A percentile compares a stretch with the other conserved stretches of the same genome.
Conservation (phyloP, 140 eudicot genomes). For the Senecio squalidus region DNA sequence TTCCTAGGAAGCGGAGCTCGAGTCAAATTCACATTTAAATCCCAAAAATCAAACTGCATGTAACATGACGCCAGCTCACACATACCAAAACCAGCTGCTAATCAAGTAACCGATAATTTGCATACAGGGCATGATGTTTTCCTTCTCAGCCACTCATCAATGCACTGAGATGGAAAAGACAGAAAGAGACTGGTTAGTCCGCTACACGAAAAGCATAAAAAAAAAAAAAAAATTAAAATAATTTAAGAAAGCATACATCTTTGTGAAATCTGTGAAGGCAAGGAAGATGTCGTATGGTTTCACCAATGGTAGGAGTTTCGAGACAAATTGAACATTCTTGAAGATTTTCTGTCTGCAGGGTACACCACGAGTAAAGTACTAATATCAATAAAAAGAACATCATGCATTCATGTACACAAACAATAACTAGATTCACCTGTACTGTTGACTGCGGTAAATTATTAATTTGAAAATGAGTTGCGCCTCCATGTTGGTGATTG, state of each 20-base stretch:
- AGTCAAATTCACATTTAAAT: not conserved
- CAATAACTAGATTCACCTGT: slow-evolving; percentile 38
- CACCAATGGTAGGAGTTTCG: slow-evolving; percentile 77
- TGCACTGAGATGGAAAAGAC: slow-evolving; percentile 52
- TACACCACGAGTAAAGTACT: slow-evolving; percentile 1
- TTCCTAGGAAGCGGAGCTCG: not conserved
- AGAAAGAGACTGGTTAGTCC: not conserved
- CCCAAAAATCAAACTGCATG: not conserved
- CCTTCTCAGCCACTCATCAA: slow-evolving; percentile 92
- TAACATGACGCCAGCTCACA: not conserved
- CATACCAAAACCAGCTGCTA: not conserved
- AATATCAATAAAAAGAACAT: not conserved
- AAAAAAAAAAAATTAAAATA: not conserved
- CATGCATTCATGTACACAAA: not conserved
- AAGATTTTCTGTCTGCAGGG: slow-evolving; percentile 60
- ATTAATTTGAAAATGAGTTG: slow-evolving; percentile 62
- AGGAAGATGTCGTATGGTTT: slow-evolving; percentile 91
- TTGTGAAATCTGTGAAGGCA: slow-evolving; percentile 95
- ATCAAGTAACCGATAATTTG: slow-evolving; percentile 81
- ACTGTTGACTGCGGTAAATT: slow-evolving; percentile 76
- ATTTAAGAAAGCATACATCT: slow-evolving; percentile 48
- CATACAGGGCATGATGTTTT: slow-evolving; percentile 86
- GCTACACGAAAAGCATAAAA: not conserved
- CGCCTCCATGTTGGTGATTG: slow-evolving; percentile 83
- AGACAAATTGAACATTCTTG: slow-evolving; percentile 92